These are phyloP conservation scores for Penicillium canariense DNA, from an alignment of 495 filamentous ascomycete species.

Conservation along the genomic window DNA sequence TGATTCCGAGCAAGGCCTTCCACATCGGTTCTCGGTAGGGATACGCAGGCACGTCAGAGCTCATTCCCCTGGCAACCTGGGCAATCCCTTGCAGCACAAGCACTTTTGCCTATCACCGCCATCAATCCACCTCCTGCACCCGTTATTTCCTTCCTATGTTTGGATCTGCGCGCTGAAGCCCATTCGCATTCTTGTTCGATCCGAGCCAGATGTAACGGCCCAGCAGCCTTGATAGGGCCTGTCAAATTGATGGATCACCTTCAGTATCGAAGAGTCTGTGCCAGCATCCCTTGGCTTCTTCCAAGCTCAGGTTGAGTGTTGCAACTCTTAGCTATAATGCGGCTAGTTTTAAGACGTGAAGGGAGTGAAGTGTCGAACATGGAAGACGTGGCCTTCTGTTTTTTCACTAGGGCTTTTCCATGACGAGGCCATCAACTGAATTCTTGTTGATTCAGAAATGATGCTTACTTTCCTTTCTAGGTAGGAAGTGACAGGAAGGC, in stretches of 20 bases:
- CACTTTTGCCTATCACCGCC: not conserved
- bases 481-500: too few relatives aligned
- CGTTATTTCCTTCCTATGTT: not conserved
- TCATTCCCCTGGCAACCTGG: constrained; percentile 22
- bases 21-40: constrained; percentile 6
- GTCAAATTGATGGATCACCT: not conserved
- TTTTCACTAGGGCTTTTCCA: too few relatives aligned
- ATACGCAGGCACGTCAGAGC: constrained; percentile 10
- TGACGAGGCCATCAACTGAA: too few relatives aligned
- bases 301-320: not conserved
- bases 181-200: not conserved
- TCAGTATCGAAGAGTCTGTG: not conserved
- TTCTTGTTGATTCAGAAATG: too few relatives aligned
- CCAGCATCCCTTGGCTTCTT: not conserved
- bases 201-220: not conserved
- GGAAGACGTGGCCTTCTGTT: too few relatives aligned
- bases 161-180: not conserved
- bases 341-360: too few relatives aligned
- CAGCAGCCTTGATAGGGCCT: not conserved
- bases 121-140: not conserved
- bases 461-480: too few relatives aligned
- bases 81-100: constrained; percentile 21
- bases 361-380: too few relatives aligned
- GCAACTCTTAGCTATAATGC: too few relatives aligned
- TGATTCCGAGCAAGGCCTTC: not conserved